Evolutionary conservation across 2,329 filamentous ascomycete species (phyloP).

Genomic region (Claviceps quebecensis): DNA sequence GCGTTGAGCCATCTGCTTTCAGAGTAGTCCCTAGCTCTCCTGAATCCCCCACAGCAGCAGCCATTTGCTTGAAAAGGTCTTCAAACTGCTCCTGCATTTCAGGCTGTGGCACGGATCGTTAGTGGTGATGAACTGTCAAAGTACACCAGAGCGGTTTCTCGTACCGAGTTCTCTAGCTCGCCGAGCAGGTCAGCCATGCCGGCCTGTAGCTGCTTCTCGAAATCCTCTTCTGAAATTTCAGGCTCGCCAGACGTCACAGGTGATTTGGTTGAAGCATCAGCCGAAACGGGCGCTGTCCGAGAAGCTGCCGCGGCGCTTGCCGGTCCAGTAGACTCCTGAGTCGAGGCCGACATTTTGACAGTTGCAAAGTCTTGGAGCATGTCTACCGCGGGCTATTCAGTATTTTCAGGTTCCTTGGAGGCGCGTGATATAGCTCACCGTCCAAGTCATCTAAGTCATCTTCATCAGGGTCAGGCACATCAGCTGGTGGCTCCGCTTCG

Average conservation of each 20-base stretch:
- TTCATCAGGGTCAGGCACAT: slow-evolving; percentile 79
- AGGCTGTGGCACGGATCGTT: slow-evolving; percentile 23
- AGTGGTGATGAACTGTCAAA: background rate
- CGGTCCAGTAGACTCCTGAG: slow-evolving; percentile 6
- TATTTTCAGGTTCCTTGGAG: background rate
- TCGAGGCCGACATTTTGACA: slow-evolving; percentile 31
- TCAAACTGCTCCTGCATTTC: slow-evolving; percentile 72
- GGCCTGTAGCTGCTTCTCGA: slow-evolving; percentile 73
- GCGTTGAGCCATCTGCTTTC: slow-evolving; percentile 3
- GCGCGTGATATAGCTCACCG: slow-evolving; percentile 34
- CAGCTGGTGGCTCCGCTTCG: background rate
- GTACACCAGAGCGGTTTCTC: slow-evolving; percentile 9
- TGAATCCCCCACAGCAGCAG: slow-evolving; percentile 26
- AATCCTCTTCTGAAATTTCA: slow-evolving; percentile 55
- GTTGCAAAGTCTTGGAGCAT: slow-evolving; percentile 84
- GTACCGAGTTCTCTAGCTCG: slow-evolving; percentile 49
- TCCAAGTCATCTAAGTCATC: slow-evolving; percentile 88
- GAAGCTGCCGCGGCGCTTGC: slow-evolving; percentile 15
- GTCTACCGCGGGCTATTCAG: slow-evolving; percentile 37
- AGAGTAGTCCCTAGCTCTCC: background rate
- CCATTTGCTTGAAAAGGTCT: slow-evolving; percentile 59
- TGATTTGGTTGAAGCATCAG: slow-evolving; percentile 12
- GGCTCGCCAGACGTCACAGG: slow-evolving; percentile 19
- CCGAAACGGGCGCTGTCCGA: slow-evolving; percentile 21
- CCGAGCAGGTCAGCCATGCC: slow-evolving; percentile 77